phyloP scores from a whole-genome alignment of 345 rosid genomes.

The Populus simonii region DNA sequence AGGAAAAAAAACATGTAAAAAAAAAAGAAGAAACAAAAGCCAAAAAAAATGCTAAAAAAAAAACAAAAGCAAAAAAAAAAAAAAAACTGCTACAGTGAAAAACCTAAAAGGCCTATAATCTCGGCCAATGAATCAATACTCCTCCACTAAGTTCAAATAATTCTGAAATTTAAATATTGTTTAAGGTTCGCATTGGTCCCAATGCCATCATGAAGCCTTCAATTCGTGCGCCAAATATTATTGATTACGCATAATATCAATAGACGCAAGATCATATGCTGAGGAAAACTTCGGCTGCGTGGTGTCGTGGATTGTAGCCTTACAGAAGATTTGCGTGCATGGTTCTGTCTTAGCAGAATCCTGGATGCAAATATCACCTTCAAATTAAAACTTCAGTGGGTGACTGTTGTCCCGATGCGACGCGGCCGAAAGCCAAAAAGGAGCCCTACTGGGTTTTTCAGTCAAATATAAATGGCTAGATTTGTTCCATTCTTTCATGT shows the following conservation, averaged over 20 bases:
- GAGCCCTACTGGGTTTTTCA: not conserved
- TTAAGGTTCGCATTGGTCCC: slow-evolving; percentile 1
- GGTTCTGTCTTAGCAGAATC: not conserved
- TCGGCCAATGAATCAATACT: slow-evolving; percentile 26
- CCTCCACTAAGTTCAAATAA: slow-evolving; percentile 22
- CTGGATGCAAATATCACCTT: not conserved
- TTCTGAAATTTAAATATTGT: not conserved
- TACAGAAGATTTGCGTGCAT: not conserved
- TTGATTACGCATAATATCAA: not conserved
- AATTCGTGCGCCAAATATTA: not conserved
- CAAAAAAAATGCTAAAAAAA: too few species aligned
- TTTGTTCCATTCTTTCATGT: not conserved
- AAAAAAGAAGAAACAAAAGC: too few species aligned
- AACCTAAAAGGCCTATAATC: slow-evolving; percentile 29
- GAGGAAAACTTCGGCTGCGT: not conserved
- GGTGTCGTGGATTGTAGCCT: not conserved
- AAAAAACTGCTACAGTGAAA: too few species aligned
- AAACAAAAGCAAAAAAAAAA: too few species aligned
- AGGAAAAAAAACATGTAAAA: too few species aligned
- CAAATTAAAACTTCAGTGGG: not conserved
- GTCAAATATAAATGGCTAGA: not conserved
- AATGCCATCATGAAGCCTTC: slow-evolving; percentile 11
- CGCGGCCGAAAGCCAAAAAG: not conserved
- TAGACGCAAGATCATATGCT: not conserved
- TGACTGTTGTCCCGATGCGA: not conserved